Conservation (phyloP, 352 stramenopile species). For the Plasmopara halstedii region DNA sequence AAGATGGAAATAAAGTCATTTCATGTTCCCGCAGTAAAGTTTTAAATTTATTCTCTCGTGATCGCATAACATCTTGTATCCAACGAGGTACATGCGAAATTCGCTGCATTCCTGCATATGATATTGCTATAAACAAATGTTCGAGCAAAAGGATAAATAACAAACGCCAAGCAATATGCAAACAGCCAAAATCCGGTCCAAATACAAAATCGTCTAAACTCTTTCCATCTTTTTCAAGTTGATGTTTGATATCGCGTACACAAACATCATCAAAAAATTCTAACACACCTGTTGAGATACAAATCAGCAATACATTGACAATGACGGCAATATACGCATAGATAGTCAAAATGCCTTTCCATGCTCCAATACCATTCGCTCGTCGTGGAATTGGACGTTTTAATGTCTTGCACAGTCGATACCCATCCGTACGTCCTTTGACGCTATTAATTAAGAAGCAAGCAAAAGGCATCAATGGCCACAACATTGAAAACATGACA, state of each 20-base stretch:
- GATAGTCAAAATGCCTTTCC: slow-evolving; percentile 45
- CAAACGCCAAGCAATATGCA: slow-evolving; percentile 51
- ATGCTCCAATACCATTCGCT: slow-evolving; percentile 69
- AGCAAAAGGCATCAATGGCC: slow-evolving; percentile 64
- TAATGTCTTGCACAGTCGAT: slow-evolving; percentile 57
- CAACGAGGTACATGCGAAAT: slow-evolving; percentile 42
- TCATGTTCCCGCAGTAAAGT: slow-evolving; percentile 42
- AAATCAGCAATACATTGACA: slow-evolving; percentile 65
- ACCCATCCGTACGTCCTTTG: slow-evolving; percentile 60
- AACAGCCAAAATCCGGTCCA: slow-evolving; percentile 52
- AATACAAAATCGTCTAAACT: slow-evolving; percentile 61
- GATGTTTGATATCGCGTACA: slow-evolving; percentile 41
- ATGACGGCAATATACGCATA: slow-evolving; percentile 64
- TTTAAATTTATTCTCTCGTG: slow-evolving; percentile 61
- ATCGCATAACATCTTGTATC: slow-evolving; percentile 48
- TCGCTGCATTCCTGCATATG: slow-evolving; percentile 47
- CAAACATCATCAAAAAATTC: slow-evolving; percentile 64
- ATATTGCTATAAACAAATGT: slow-evolving; percentile 41
- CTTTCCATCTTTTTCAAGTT: slow-evolving; percentile 55
- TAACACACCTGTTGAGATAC: slow-evolving; percentile 57
- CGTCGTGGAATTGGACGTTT: slow-evolving; percentile 62
- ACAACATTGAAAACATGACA: slow-evolving; percentile 79
- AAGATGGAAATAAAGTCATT: slow-evolving; percentile 32
- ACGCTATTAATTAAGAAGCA: slow-evolving; percentile 68
- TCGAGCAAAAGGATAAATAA: slow-evolving; percentile 52